phyloP scores from a whole-genome alignment of 2,329 filamentous ascomycete species.

The Colletotrichum tropicicola region DNA sequence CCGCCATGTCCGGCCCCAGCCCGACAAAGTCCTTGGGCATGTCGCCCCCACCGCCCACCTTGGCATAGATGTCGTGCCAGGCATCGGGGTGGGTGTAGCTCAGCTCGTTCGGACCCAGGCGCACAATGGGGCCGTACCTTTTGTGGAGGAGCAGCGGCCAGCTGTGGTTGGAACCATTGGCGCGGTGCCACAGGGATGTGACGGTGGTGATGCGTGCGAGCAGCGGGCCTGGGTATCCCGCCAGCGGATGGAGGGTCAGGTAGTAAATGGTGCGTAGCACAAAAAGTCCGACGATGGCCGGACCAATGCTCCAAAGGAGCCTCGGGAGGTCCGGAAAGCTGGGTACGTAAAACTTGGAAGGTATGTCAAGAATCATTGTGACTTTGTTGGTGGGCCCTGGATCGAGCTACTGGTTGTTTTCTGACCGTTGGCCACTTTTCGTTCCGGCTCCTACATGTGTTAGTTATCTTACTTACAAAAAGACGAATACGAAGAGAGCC shows the following conservation, averaged over 20 bases:
- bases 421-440: background rate
- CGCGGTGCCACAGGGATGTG: conserved; percentile 22
- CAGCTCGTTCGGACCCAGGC: conserved; percentile 30
- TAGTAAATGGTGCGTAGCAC: conserved; percentile 26
- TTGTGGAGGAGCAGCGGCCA: conserved; percentile 30
- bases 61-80: conserved; percentile 32
- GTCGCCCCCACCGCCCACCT: conserved; percentile 25
- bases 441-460: background rate
- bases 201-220: conserved; percentile 20
- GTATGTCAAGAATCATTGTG: conserved; percentile 5
- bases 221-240: conserved; percentile 21
- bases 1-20: conserved; percentile 41
- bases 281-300: conserved; percentile 1
- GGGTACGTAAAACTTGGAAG: background rate
- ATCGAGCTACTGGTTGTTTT: background rate
- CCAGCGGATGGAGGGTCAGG: conserved; percentile 20
- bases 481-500: background rate
- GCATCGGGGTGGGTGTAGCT: conserved; percentile 30
- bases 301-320: background rate
- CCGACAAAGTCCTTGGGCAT: conserved; percentile 38
- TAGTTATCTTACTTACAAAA: background rate
- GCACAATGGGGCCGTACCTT: conserved; percentile 34
- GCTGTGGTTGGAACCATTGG: conserved; percentile 24
- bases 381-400: background rate
- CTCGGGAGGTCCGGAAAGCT: background rate